Evolutionary conservation across 2,329 filamentous ascomycete genomes (phyloP).

Genomic region (Penicillium vulpinum): DNA sequence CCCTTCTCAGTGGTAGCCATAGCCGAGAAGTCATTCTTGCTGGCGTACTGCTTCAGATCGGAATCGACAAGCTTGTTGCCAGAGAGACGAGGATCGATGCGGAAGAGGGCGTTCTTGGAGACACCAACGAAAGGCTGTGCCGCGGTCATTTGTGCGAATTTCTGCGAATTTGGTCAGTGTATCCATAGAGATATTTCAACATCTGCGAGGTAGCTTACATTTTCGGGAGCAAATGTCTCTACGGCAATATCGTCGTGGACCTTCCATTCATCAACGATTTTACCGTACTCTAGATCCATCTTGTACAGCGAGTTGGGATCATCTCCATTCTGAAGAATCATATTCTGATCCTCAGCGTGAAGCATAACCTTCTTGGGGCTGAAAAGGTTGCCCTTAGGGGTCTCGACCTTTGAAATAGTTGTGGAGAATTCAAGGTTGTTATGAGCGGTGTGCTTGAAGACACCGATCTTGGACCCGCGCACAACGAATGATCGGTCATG

Average conservation of each 20-base stretch:
- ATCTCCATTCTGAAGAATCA: constrained; percentile 79
- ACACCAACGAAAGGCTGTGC: constrained; percentile 95
- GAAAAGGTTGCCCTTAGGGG: constrained; percentile 81
- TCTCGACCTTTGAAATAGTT: constrained; percentile 94
- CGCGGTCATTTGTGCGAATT: constrained; percentile 95
- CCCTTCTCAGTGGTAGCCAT: constrained; percentile 94
- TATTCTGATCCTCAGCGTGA: constrained; percentile 83
- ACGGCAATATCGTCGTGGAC: constrained; percentile 95
- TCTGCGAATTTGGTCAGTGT: constrained; percentile 51
- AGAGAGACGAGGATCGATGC: constrained; percentile 84
- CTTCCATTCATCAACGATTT: constrained; percentile 98
- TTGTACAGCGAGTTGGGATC: constrained; percentile 91
- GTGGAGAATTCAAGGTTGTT: constrained; percentile 95
- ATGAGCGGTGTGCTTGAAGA: constrained; percentile 93
- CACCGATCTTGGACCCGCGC: constrained; percentile 94
- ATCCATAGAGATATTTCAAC: not conserved
- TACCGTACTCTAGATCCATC: constrained; percentile 97
- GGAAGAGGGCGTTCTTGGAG: constrained; percentile 88
- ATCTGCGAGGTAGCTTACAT: constrained; percentile 47
- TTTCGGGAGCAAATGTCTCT: constrained; percentile 88
- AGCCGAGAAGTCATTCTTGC: constrained; percentile 96
- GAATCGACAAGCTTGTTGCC: constrained; percentile 91
- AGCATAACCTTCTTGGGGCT: constrained; percentile 97
- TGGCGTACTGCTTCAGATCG: constrained; percentile 91
- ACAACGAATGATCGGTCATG: constrained; percentile 97